Percentiles rank a stretch among this genome's conserved stretches.
Conservation (phyloP, 345 rosid species). For the Balakata baccata region DNA sequence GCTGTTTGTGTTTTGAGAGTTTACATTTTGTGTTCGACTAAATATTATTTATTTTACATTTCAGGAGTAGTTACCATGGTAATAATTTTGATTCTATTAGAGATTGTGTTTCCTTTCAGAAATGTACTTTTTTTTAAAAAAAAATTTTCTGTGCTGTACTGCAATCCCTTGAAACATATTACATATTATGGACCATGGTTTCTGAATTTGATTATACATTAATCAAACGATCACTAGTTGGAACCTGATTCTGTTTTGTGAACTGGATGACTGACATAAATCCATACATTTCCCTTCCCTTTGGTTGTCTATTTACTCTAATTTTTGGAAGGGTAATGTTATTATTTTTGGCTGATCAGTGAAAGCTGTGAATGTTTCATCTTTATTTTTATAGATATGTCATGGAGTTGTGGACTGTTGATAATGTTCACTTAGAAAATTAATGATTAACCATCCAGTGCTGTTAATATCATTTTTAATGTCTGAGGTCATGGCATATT, state of each 20-base stretch:
- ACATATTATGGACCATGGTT: slow-evolving; percentile 4
- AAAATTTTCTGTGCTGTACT: background rate
- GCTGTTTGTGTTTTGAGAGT: background rate
- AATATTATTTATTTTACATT: background rate
- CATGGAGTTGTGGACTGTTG: background rate
- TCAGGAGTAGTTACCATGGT: background rate
- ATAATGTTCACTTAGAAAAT: background rate
- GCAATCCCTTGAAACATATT: background rate
- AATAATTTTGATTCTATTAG: background rate
- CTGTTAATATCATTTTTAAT: background rate
- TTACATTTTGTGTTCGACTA: background rate
- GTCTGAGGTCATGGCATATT: background rate
- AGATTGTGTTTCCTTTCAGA: background rate
- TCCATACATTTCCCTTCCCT: background rate
- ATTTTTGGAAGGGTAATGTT: background rate
- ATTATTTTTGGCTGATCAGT: background rate
- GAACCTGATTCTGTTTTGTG: slow-evolving; percentile 3
- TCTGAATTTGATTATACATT: slow-evolving; percentile 11
- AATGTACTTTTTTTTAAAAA: background rate
- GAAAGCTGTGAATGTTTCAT: background rate
- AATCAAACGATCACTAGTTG: background rate
- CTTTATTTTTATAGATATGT: background rate
- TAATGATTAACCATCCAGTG: background rate
- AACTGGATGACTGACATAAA: background rate
- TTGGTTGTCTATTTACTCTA: background rate